A percentile compares a stretch with the other conserved stretches of the same genome.
These are phyloP conservation scores for Anisodus tanguticus DNA, from an alignment of 257 asterid genomes.

Conservation along the genomic window DNA sequence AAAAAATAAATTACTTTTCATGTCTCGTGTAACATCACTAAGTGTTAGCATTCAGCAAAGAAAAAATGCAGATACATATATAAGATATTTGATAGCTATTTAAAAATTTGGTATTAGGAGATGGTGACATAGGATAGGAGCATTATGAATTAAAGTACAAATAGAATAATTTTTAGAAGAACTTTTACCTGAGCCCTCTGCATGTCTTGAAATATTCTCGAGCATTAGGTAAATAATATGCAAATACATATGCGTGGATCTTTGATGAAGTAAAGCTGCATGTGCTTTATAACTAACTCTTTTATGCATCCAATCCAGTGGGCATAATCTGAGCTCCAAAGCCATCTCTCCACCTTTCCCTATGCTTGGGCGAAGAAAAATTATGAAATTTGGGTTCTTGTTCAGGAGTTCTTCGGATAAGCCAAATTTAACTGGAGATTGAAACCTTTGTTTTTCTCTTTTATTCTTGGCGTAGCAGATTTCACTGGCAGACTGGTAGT, in stretches of 20 bases:
- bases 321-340: slow-evolving; percentile 1
- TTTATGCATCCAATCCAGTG: neutral
- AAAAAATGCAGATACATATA: slow-evolving; percentile 2
- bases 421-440: slow-evolving; percentile 1
- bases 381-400: neutral
- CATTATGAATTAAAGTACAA: neutral
- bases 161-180: neutral
- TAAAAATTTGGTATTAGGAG: neutral
- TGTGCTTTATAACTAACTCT: neutral
- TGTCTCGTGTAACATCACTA: neutral
- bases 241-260: slow-evolving; percentile 4
- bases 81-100: neutral
- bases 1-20: neutral
- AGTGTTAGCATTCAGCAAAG: neutral
- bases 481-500: neutral
- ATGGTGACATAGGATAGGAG: neutral
- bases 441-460: slow-evolving; percentile 18
- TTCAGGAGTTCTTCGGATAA: slow-evolving; percentile 12
- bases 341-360: slow-evolving; percentile 6
- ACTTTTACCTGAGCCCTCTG: neutral
- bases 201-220: neutral
- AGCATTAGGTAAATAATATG: neutral
- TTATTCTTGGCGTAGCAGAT: neutral
- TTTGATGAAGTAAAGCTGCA: slow-evolving; percentile 19
- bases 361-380: neutral